Percentiles rank a stretch among this genome's conserved stretches.
phyloP scores from a whole-genome alignment of 2,329 filamentous ascomycete species.

The Colletotrichum sp. region DNA sequence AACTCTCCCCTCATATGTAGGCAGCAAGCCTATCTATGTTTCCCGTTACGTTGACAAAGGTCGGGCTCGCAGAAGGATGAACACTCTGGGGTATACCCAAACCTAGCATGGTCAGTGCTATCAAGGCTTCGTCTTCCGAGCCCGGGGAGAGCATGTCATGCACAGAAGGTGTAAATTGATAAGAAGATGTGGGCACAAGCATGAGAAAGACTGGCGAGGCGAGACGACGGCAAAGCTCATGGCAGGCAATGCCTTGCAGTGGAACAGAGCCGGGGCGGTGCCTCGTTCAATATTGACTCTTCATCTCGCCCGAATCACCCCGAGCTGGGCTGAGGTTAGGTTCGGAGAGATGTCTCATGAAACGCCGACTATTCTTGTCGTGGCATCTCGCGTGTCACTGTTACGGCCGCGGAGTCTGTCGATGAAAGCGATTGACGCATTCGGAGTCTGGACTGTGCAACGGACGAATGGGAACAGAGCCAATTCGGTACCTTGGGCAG shows the following conservation, averaged over 20 bases:
- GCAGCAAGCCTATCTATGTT: constrained; percentile 4
- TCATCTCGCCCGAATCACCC: not conserved
- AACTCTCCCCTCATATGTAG: not conserved
- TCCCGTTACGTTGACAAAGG: not conserved
- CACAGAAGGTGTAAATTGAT: not conserved
- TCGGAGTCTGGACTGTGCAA: not conserved
- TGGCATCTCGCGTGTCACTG: constrained; percentile 18
- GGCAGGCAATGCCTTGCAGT: not conserved
- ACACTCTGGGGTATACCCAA: constrained; percentile 19
- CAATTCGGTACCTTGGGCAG: not conserved
- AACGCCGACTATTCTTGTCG: constrained; percentile 15
- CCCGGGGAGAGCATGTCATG: constrained; percentile 7
- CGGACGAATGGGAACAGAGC: constrained; percentile 4
- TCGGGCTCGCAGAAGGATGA: constrained; percentile 1
- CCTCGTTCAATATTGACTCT: not conserved
- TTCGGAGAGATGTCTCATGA: constrained; percentile 14
- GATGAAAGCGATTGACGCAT: constrained; percentile 9
- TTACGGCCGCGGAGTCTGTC: not conserved
- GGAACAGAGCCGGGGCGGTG: not conserved
- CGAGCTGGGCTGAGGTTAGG: constrained; percentile 2
- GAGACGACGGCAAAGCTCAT: not conserved
- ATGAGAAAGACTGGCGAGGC: not conserved
- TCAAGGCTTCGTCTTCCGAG: not conserved
- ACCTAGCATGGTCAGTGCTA: not conserved
- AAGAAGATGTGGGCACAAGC: not conserved